Percentiles rank a stretch among this genome's conserved stretches.
These are phyloP conservation scores for Epichloe baconii DNA, from an alignment of 2,329 filamentous ascomycete species.

Conservation along the genomic window DNA sequence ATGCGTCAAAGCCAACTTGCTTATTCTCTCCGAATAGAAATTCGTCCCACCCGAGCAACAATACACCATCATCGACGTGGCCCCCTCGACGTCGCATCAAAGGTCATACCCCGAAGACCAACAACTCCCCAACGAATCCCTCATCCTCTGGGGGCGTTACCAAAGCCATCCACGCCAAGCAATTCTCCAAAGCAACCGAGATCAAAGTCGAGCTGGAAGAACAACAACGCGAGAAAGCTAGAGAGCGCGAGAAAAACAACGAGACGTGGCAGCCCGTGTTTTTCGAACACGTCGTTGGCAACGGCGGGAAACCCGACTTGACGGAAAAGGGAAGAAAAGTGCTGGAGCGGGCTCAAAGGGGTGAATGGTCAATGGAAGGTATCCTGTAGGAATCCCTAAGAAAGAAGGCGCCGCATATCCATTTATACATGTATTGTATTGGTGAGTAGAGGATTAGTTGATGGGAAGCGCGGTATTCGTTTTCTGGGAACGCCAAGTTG, in stretches of 20 bases:
- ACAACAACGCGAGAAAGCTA: constrained; percentile 69
- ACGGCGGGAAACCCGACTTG: constrained; percentile 41
- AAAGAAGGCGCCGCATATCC: neutral
- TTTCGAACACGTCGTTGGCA: constrained; percentile 52
- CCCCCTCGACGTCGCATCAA: constrained; percentile 65
- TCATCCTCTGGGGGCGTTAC: constrained; percentile 86
- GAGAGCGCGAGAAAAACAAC: constrained; percentile 58
- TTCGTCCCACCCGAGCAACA: constrained; percentile 42
- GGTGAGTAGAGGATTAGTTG: too few species aligned
- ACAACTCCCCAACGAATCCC: constrained; percentile 81
- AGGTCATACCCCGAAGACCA: constrained; percentile 67
- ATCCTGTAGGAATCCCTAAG: constrained; percentile 20
- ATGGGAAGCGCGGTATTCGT: too few species aligned
- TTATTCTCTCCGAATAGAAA: constrained; percentile 16
- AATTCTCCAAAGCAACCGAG: constrained; percentile 71
- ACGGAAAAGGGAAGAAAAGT: constrained; percentile 39
- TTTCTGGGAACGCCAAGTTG: too few species aligned
- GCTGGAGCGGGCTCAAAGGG: constrained; percentile 38
- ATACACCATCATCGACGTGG: constrained; percentile 72
- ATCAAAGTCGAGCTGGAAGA: constrained; percentile 91
- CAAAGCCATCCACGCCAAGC: constrained; percentile 68
- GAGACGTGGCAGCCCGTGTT: constrained; percentile 76
- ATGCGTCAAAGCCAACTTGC: neutral
- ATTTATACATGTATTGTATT: neutral
- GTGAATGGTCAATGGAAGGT: constrained; percentile 36